These are phyloP conservation scores for Exophiala mesophila DNA, from an alignment of 2,329 filamentous ascomycete species.

Conservation along the genomic window DNA sequence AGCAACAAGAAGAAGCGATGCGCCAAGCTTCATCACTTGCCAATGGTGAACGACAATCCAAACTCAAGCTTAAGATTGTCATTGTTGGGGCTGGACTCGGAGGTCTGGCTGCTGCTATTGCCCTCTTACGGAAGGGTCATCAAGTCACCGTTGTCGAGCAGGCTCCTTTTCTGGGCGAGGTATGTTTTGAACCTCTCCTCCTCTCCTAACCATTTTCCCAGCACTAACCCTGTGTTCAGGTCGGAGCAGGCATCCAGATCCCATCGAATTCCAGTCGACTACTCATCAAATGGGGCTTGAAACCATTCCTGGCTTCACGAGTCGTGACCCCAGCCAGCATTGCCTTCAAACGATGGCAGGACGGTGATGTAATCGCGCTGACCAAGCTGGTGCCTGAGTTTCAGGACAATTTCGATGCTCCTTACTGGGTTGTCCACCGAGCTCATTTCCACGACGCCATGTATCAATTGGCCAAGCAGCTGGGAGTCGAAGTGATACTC, in stretches of 20 bases:
- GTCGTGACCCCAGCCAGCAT: conserved; percentile 18
- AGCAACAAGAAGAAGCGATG: conserved; percentile 13
- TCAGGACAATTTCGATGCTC: conserved; percentile 20
- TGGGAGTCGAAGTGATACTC: conserved; percentile 17
- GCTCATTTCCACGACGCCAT: conserved; percentile 22
- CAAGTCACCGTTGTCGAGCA: conserved; percentile 30
- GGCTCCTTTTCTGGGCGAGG: conserved; percentile 17
- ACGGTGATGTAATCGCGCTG: conserved; percentile 16
- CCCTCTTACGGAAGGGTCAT: conserved; percentile 26
- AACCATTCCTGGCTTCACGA: conserved; percentile 17
- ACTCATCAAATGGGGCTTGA: conserved; percentile 27
- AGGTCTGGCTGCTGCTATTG: conserved; percentile 30
- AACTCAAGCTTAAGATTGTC: conserved; percentile 33
- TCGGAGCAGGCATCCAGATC: conserved; percentile 31
- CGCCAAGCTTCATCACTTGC: conserved; percentile 1
- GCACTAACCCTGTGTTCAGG: conserved; percentile 11
- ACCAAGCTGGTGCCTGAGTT: conserved; percentile 20
- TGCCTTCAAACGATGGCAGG: conserved; percentile 19
- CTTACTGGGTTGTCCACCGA: conserved; percentile 21
- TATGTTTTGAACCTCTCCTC: too few relatives aligned
- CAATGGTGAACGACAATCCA: conserved; percentile 7
- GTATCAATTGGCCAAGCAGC: conserved; percentile 14
- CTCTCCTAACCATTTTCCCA: neutral
- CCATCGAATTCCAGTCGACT: conserved; percentile 31
- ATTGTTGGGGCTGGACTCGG: conserved; percentile 32